Conservation (phyloP, 768 basidiomycete species). For the Lactarius quietus region DNA sequence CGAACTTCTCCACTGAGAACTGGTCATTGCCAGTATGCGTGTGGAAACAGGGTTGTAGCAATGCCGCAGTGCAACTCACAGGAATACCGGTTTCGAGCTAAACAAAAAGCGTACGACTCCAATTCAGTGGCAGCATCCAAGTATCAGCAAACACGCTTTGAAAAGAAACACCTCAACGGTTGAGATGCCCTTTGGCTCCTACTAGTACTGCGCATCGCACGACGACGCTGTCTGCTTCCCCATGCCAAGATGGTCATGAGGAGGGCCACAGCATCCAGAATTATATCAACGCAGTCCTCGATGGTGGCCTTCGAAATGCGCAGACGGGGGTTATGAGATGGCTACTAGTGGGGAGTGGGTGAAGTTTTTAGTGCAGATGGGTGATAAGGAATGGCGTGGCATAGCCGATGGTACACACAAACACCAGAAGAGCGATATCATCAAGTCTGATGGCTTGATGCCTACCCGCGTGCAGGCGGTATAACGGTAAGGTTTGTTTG, state of each 20-base stretch:
- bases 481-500: conserved; percentile 7
- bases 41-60: too few species aligned
- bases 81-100: too few species aligned
- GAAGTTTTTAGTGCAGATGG: conserved; percentile 45
- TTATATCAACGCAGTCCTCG: conserved; percentile 74
- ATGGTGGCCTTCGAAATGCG: conserved; percentile 68
- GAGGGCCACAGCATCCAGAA: conserved; percentile 60
- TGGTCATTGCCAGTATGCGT: too few species aligned
- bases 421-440: neutral
- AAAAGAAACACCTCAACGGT: too few species aligned
- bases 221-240: conserved; percentile 71
- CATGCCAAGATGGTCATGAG: conserved; percentile 66
- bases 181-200: conserved; percentile 97
- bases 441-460: conserved; percentile 2
- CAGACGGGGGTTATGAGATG: conserved; percentile 78
- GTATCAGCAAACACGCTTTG: too few species aligned
- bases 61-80: too few species aligned
- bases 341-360: conserved; percentile 70
- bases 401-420: conserved; percentile 2
- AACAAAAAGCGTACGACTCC: too few species aligned
- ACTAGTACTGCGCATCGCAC: conserved; percentile 58
- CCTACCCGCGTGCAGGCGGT: conserved; percentile 12
- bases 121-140: too few species aligned
- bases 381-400: conserved; percentile 22
- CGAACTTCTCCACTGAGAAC: too few species aligned